A percentile compares a stretch with the other conserved stretches of the same genome.
Evolutionary conservation across 176 grass and related monocot species (phyloP).

Genomic region (Carex scoparia): DNA sequence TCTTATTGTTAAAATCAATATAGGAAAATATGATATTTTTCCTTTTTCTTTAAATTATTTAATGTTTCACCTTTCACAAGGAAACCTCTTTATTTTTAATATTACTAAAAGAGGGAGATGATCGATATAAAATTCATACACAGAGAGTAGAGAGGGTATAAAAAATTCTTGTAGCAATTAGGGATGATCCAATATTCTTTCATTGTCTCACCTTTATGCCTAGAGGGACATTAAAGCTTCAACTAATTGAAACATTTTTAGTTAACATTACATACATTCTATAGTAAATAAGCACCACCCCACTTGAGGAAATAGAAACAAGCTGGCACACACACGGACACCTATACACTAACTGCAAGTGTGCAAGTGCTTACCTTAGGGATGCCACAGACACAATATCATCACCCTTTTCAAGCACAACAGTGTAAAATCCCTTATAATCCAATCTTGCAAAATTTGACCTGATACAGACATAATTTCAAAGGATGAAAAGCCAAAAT

Average conservation of each 20-base stretch:
- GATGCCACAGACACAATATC: constrained; percentile 78
- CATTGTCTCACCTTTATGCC: neutral
- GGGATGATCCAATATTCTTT: constrained; percentile 23
- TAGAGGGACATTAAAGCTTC: neutral
- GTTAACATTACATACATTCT: neutral
- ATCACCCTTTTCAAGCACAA: constrained; percentile 82
- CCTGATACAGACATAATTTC: constrained; percentile 43
- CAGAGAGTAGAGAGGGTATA: neutral
- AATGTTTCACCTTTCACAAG: neutral
- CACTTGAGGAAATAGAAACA: neutral
- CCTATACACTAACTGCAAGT: neutral
- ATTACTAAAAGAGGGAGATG: neutral
- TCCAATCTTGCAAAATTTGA: constrained; percentile 73
- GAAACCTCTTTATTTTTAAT: neutral
- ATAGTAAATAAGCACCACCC: neutral
- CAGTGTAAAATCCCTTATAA: constrained; percentile 84
- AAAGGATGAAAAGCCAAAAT: neutral
- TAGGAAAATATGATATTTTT: neutral
- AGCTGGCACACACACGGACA: neutral
- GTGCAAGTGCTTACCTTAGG: constrained; percentile 48
- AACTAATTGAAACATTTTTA: neutral
- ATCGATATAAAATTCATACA: neutral
- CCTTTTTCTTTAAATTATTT: neutral
- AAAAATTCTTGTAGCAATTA: constrained; percentile 33
- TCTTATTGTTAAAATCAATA: neutral